A percentile compares a stretch with the other conserved stretches of the same genome.
Evolutionary conservation across 495 filamentous ascomycete species (phyloP).

Genomic region (Chaetomium cochliodes): DNA sequence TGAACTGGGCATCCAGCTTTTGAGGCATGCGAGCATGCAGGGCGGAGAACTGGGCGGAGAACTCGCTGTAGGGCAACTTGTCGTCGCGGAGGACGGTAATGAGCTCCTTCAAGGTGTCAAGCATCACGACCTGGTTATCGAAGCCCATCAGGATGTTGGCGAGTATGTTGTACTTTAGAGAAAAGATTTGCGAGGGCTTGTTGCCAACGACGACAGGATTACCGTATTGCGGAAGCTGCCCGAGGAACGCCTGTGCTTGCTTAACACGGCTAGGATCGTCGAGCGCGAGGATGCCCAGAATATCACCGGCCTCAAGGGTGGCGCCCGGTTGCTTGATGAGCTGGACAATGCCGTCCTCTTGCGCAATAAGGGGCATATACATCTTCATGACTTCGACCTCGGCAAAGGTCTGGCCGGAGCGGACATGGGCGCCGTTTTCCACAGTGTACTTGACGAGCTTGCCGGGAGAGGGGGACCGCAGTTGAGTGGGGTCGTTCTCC

Average conservation of each 20-base stretch:
- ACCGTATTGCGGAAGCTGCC: slow-evolving; percentile 84
- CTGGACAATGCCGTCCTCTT: slow-evolving; percentile 95
- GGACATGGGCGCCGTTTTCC: slow-evolving; percentile 93
- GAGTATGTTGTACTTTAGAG: slow-evolving; percentile 71
- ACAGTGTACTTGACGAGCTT: slow-evolving; percentile 99
- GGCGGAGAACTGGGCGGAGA: slow-evolving; percentile 90
- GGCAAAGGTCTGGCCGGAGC: slow-evolving; percentile 88
- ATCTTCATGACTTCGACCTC: slow-evolving; percentile 99
- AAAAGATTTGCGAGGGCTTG: slow-evolving; percentile 89
- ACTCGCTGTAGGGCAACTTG: slow-evolving; percentile 94
- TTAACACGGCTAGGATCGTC: slow-evolving; percentile 97
- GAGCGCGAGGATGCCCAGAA: slow-evolving; percentile 93
- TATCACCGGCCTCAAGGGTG: slow-evolving; percentile 96
- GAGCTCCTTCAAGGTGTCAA: slow-evolving; percentile 79
- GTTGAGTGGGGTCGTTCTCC: slow-evolving; percentile 97
- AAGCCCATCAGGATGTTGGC: slow-evolving; percentile 88
- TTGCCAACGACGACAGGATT: slow-evolving; percentile 79
- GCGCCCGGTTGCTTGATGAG: slow-evolving; percentile 98
- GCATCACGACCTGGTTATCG: slow-evolving; percentile 98
- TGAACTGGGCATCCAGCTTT: slow-evolving; percentile 78
- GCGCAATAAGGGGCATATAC: slow-evolving; percentile 98
- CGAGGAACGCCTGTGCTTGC: slow-evolving; percentile 94
- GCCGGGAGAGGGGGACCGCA: slow-evolving; percentile 90
- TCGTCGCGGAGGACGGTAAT: slow-evolving; percentile 84
- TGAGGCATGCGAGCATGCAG: slow-evolving; percentile 94